Evolutionary conservation across 176 grass and related monocot species (phyloP).

Genomic region (Cenchrus purpureus): DNA sequence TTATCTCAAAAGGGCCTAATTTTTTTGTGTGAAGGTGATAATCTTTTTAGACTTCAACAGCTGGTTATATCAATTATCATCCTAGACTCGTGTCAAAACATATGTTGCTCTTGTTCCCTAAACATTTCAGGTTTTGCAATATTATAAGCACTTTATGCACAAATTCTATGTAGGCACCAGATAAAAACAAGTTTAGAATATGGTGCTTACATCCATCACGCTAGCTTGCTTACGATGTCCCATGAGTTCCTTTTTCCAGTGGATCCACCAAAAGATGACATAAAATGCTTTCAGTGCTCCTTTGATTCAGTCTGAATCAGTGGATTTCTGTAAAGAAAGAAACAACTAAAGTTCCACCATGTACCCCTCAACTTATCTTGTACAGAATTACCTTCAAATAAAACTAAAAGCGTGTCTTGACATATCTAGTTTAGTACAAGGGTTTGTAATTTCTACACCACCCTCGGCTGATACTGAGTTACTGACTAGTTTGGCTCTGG

Average conservation of each 20-base stretch:
- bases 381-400: slow-evolving; percentile 15
- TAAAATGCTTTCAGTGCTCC: slow-evolving; percentile 22
- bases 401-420: neutral
- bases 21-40: slow-evolving; percentile 1
- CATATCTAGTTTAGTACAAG: neutral
- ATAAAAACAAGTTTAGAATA: neutral
- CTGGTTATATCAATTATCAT: slow-evolving; percentile 8
- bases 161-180: neutral
- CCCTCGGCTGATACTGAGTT: slow-evolving; percentile 19
- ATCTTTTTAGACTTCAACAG: slow-evolving; percentile 9
- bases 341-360: slow-evolving; percentile 13
- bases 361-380: slow-evolving; percentile 8
- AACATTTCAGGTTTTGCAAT: slow-evolving; percentile 35
- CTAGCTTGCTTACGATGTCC: slow-evolving; percentile 5
- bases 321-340: slow-evolving; percentile 31
- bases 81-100: neutral
- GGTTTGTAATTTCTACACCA: slow-evolving; percentile 8
- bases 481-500: neutral
- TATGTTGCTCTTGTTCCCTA: slow-evolving; percentile 2
- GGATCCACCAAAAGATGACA: slow-evolving; percentile 19
- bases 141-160: slow-evolving; percentile 24
- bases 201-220: neutral
- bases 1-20: neutral
- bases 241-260: neutral
- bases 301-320: slow-evolving; percentile 21